phyloP scores from a whole-genome alignment of 2,329 filamentous ascomycete species.

The Colletotrichum scovillei region DNA sequence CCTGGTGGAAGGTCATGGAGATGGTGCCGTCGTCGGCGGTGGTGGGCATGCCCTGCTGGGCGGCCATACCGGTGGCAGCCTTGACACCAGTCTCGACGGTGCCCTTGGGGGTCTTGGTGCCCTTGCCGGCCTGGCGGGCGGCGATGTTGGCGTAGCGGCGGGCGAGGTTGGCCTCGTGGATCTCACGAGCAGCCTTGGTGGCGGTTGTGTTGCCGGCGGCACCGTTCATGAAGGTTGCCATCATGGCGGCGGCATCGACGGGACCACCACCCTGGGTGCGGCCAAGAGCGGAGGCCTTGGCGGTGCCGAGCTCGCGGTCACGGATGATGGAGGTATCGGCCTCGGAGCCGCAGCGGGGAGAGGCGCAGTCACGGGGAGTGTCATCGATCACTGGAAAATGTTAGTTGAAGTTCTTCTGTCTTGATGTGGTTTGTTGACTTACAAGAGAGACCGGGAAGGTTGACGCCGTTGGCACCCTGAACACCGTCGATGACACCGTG shows the following conservation, averaged over 20 bases:
- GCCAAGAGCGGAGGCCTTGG: conserved; percentile 68
- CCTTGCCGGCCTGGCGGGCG: conserved; percentile 33
- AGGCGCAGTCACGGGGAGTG: conserved; percentile 74
- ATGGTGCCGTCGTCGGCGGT: conserved; percentile 75
- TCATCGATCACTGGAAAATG: conserved; percentile 65
- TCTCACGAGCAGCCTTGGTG: conserved; percentile 50
- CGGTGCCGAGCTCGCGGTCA: conserved; percentile 64
- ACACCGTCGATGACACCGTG: conserved; percentile 69
- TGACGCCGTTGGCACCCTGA: conserved; percentile 69
- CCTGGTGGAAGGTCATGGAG: conserved; percentile 74
- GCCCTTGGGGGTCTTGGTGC: conserved; percentile 36
- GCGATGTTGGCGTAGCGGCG: conserved; percentile 26
- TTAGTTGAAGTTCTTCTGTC: background rate
- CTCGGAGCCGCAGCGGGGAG: conserved; percentile 70
- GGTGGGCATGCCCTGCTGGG: conserved; percentile 76
- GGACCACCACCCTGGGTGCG: conserved; percentile 70
- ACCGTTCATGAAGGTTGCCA: conserved; percentile 68
- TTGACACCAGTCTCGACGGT: conserved; percentile 64
- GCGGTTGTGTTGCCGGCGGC: conserved; percentile 50
- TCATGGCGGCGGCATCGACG: conserved; percentile 66
- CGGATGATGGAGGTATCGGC: conserved; percentile 77
- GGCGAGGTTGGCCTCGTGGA: conserved; percentile 55
- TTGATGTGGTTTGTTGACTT: background rate
- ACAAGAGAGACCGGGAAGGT: conserved; percentile 65
- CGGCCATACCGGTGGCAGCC: conserved; percentile 64